Evolutionary conservation across 208 protist species (phyloP), one percentile per base, ranked within the genome.

Genomic region (Leishmania mexicana): DNA sequence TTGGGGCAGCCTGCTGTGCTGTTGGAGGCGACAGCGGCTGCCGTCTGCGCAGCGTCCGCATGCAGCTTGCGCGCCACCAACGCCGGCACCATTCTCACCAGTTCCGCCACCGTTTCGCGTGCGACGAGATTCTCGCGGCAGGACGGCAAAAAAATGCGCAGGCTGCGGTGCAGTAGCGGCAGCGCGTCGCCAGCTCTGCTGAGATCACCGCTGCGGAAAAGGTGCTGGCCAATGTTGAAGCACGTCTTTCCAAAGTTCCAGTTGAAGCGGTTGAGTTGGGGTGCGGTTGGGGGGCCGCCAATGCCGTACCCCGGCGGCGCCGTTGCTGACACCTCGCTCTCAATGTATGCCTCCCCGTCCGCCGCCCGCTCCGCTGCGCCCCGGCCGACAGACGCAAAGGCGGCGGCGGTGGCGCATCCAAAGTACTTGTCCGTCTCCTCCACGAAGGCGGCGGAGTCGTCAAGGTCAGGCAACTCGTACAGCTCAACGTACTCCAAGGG

Each of bases 241-340:
- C 94, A 95, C 87, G 94, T 94, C 24, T 83, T 85, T 19, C 92
- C 91, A 49, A 97, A 82, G 70, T 89, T 91, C 68, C 87, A 79
- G 42, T 89, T 91, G 19, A 96, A 85, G n/a, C 78, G 80, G 42
- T 75, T 58, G 0, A 84, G 68, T 10, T 57, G 74, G 3, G 40
- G 35, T 21, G 60, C 68, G 28, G 71, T 64, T 49, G 49, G 24
- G n/a, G 75, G n/a, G 42, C 38, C 79, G 21, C 49, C 58, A 75
- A 60, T 42, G 62, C 65, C 49, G 80, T 76, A 79, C 53, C 68
- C 42, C 2, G 83, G 40, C 28, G 40, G 71, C 21, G 70, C n/a
- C 10, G 57, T 64, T 28, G 42, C 54, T 40, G 68, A 21, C 19
- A 42, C 72, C 28, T 45, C 68, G 57, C 65, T 53, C 31, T 62